Percentiles rank a stretch among this genome's conserved stretches.
Evolutionary conservation across 345 rosid genomes (phyloP).

Genomic region (Acer yangbiense): DNA sequence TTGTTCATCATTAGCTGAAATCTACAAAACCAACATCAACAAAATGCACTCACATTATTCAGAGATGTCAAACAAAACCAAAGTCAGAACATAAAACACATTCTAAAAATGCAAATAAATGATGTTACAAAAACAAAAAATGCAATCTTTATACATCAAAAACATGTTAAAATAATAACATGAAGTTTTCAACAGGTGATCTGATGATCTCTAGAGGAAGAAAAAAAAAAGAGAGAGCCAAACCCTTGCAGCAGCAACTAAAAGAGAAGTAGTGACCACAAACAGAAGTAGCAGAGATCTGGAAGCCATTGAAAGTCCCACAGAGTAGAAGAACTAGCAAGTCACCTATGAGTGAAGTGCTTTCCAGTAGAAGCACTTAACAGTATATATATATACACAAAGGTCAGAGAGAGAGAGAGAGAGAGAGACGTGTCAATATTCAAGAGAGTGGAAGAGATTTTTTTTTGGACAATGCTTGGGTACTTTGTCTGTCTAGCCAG

Average conservation of each 20-base stretch:
- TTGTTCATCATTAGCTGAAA: conserved; percentile 27
- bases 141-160: too few species aligned
- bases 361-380: neutral
- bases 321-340: neutral
- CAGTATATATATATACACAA: too few species aligned
- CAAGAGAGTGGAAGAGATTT: neutral
- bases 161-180: too few species aligned
- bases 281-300: conserved; percentile 29
- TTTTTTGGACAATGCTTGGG: too few species aligned
- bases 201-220: too few species aligned
- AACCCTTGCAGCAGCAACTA: conserved; percentile 37
- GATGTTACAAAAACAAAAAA: neutral
- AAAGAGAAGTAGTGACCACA: conserved; percentile 28
- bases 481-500: neutral
- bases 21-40: conserved; percentile 23
- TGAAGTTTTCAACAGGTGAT: neutral
- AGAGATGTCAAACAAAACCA: neutral
- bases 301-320: conserved; percentile 37
- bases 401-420: neutral
- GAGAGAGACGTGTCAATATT: too few species aligned
- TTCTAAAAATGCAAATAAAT: neutral
- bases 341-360: neutral
- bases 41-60: neutral
- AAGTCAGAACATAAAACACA: too few species aligned
- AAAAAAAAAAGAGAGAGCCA: neutral